Conservation (phyloP, 202 grass and related monocot species). For the Panicum virgatum region DNA sequence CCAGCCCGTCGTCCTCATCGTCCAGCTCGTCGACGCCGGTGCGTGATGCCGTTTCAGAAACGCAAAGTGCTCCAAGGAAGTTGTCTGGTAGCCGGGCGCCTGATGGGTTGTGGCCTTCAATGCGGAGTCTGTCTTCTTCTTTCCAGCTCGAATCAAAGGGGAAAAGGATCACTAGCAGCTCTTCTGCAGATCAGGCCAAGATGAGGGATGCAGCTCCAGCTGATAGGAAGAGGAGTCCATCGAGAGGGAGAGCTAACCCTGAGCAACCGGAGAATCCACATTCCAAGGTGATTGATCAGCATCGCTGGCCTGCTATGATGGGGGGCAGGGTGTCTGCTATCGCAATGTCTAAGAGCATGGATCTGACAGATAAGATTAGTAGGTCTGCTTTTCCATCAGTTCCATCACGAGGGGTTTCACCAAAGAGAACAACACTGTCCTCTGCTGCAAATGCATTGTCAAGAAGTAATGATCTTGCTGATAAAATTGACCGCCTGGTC, state of each 20-base stretch:
- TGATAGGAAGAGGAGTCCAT: conserved; percentile 82
- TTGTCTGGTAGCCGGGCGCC: conserved; percentile 50
- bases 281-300: conserved; percentile 81
- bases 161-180: conserved; percentile 33
- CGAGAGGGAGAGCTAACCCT: conserved; percentile 48
- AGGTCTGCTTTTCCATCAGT: conserved; percentile 47
- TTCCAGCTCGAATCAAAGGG: conserved; percentile 71
- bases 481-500: conserved; percentile 57
- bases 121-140: conserved; percentile 72
- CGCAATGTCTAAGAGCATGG: conserved; percentile 67
- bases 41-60: conserved; percentile 54
- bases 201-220: conserved; percentile 11
- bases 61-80: conserved; percentile 42
- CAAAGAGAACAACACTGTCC: conserved; percentile 47
- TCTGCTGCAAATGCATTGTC: conserved; percentile 58
- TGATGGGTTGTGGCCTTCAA: conserved; percentile 93
- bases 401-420: conserved; percentile 52
- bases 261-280: conserved; percentile 71
- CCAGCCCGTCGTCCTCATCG: conserved; percentile 55
- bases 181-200: conserved; percentile 41
- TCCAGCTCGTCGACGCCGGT: conserved; percentile 61
- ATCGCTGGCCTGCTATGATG: conserved; percentile 91
- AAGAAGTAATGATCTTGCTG: conserved; percentile 68
- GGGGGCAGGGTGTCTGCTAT: conserved; percentile 62
- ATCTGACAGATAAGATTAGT: conserved; percentile 67